These are phyloP conservation scores for Aureobasidium sp. DNA, from an alignment of 2,329 filamentous ascomycete species.

Conservation along the genomic window DNA sequence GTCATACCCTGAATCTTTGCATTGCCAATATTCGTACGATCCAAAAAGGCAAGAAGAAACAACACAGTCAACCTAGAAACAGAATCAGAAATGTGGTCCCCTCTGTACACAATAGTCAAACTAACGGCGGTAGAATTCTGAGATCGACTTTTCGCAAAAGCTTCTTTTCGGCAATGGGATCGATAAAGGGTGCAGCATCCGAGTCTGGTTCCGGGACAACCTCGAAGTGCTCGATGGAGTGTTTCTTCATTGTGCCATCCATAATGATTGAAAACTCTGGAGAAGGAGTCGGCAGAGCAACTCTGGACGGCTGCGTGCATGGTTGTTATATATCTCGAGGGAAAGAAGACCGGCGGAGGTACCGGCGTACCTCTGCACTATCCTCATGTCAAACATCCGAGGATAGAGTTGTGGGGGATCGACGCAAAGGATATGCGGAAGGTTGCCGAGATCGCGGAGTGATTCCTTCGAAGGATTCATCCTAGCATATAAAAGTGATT, in stretches of 20 bases:
- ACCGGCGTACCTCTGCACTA: background rate
- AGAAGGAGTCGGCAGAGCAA: background rate
- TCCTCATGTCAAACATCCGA: background rate
- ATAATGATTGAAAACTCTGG: background rate
- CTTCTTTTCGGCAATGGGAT: slow-evolving; percentile 33
- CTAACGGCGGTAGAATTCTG: slow-evolving; percentile 38
- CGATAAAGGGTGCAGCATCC: background rate
- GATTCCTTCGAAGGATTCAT: slow-evolving; percentile 2
- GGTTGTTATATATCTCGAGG: background rate
- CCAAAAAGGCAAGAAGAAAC: slow-evolving; percentile 40
- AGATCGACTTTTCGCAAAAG: slow-evolving; percentile 44
- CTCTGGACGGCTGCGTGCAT: background rate
- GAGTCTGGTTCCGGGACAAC: background rate
- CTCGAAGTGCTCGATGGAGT: slow-evolving; percentile 7
- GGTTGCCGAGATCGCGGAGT: background rate
- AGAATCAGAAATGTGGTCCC: background rate
- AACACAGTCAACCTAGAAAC: slow-evolving; percentile 33
- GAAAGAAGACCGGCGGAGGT: background rate
- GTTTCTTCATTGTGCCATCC: background rate
- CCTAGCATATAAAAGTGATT: background rate
- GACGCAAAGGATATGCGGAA: background rate
- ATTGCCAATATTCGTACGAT: slow-evolving; percentile 37
- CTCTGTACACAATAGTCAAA: background rate
- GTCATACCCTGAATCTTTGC: slow-evolving; percentile 35
- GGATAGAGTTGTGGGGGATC: slow-evolving; percentile 7